Conservation (phyloP, 768 basidiomycete genomes). For the Collybia sordida region DNA sequence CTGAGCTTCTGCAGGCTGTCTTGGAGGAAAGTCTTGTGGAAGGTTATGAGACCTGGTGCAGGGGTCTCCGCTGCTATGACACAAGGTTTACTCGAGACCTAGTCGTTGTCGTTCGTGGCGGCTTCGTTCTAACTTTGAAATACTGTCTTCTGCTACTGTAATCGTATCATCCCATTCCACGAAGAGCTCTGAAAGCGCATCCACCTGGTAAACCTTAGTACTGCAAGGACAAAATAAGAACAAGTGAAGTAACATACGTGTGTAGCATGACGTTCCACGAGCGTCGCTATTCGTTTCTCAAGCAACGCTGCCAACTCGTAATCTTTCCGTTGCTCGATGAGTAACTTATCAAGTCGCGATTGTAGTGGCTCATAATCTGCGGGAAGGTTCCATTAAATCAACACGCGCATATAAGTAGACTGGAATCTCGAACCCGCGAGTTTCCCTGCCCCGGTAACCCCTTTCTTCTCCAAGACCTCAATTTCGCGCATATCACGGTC, state of each 20-base stretch:
- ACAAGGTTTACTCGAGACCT: constrained; percentile 47
- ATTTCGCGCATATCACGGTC: constrained; percentile 84
- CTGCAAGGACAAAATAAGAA: not conserved
- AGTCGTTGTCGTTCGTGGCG: constrained; percentile 57
- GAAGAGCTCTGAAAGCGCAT: constrained; percentile 80
- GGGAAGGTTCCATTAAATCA: not conserved
- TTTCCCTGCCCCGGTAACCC: constrained; percentile 71
- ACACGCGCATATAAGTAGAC: not conserved
- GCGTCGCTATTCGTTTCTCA: constrained; percentile 60
- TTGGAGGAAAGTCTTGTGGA: too few species aligned
- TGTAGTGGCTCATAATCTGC: constrained; percentile 63
- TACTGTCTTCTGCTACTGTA: constrained; percentile 61
- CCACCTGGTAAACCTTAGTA: constrained; percentile 49
- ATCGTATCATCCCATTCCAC: constrained; percentile 83
- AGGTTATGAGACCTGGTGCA: too few species aligned
- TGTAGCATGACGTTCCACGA: constrained; percentile 70
- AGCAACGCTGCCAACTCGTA: constrained; percentile 52
- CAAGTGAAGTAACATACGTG: constrained; percentile 47
- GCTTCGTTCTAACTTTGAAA: constrained; percentile 58
- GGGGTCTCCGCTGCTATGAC: not conserved
- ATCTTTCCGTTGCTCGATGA: constrained; percentile 62
- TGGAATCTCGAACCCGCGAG: constrained; percentile 46
- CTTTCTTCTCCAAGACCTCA: constrained; percentile 64
- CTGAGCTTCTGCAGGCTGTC: too few species aligned
- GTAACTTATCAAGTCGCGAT: constrained; percentile 63